Base-by-base conservation (phyloP, 2,329 filamentous ascomycete species). In the Clonostachys sp. region DNA sequence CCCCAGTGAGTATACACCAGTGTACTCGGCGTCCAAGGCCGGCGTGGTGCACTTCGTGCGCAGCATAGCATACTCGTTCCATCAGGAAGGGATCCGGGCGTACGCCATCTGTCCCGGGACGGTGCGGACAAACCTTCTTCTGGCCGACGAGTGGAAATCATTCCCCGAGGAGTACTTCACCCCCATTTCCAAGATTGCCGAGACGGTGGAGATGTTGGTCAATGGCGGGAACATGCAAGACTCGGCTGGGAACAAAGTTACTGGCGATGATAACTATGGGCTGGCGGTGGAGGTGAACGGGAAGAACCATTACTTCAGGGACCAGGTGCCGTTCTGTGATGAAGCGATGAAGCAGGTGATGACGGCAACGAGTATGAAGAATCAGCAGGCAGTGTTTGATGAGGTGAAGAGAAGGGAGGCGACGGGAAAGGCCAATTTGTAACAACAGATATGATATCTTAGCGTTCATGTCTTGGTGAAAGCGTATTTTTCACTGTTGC, bases 1-100 rank as follows among this genome's bases (percentile, higher is more conserved):
- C 45, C 54, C 58, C 12, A 53, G 56, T 30, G 55, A 60, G 6
- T 57, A 56, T 45, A 59, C 56, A 17, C 62, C 62, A 24, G 47
- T 66, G 17, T 66, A 68, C 50, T 45, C 61, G 16, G 62, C 57
- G 6, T 53, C 60, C 24, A 67, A 68, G 48, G 56, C 57, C 38
- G 65, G 59, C 16, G 57, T 65, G 13, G 35, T 66, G 41, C 57
- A 61, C 47, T 61, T 67, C 47, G 58, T 64, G 57, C 62, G 63
- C n/a, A 56, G 57, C 12, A 48, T 66, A 8, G 61, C 58, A 6
- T 55, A 51, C 8, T 46, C 54, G 8, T 50, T 51, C 41, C 51
- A 55, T 6, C 46, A 53, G 34, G 56, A 61, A 36, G 53, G 54
- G 34, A 59, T 67, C 53, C 58, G 62, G 10, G 55, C 57, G 34